Evolutionary conservation across 139 green algal species (phyloP), one percentile per base, ranked within the genome.

Genomic region (Bryopsis sp.): DNA sequence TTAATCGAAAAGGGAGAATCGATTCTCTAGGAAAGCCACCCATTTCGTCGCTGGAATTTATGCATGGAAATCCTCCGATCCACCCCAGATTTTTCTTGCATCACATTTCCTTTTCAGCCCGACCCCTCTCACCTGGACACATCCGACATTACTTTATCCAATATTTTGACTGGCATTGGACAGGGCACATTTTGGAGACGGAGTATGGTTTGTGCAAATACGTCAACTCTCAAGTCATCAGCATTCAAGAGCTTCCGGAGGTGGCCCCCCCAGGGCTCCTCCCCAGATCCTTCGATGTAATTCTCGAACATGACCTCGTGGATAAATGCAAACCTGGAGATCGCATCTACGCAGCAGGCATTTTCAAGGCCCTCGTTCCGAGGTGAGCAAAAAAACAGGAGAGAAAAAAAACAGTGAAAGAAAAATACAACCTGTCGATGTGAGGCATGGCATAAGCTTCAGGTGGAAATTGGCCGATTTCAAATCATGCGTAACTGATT

Each of bases 221-320:
- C 81, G 75, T 79, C 28, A 89, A 99, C 84, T 86, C 92, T 74
- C 90, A 96, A 78, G 72, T 82, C 0, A 47, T 96, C 8, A 84
- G 81, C 29, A 78, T 98, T 5, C 94, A 99, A 80, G 94, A 98
- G 84, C 90, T 98, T 68, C 94, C 94, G 8, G 94, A 99, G 80
- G 96, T 88, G 1, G 82, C 94, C 2, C 94, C 94, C 1, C 81
- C 93, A 22, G 94, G 94, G 2, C 92, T 98, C 86, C 81, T 99
- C 72, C 94, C 94, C 1, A 78, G 92, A 64, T 86, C 76, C 2
- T 72, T 87, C 15, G 78, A 77, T 31, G 57, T 85, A 3, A 37
- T 85, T 2, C 28, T 84, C 31, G 73, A 87, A 74, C 63, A 78
- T 24, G 90, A 96, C 70, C 77, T 96, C 35, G 82, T 91, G 3